These are phyloP conservation scores for Haematococcus lacustris DNA, from an alignment of 139 green algal species.

Conservation along the genomic window DNA sequence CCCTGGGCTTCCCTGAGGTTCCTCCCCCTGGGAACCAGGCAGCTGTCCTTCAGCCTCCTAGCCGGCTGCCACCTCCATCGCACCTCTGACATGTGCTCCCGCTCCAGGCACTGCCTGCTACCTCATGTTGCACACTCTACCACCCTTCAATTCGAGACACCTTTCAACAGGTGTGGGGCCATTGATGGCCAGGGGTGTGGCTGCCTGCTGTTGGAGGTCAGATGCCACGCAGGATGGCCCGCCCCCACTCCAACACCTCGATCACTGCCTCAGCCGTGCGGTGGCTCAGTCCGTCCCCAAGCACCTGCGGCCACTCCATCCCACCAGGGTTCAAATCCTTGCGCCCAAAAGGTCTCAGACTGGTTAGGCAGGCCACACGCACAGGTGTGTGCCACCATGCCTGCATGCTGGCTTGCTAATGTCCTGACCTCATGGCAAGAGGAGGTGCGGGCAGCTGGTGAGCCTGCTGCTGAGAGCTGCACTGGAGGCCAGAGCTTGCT, in stretches of 20 bases:
- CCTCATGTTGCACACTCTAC: no score
- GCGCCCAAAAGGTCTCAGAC: not conserved
- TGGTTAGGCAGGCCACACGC: not conserved
- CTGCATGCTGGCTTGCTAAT: not conserved
- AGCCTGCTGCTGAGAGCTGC: not conserved
- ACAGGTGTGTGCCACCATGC: not conserved
- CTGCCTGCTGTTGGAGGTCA: no score
- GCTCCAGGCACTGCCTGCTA: no score
- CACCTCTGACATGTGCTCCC: no score
- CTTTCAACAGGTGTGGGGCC: no score
- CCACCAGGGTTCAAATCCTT: no score
- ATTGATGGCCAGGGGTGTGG: no score
- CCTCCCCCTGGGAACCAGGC: no score
- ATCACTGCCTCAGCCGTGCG: not conserved
- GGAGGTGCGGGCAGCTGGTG: not conserved
- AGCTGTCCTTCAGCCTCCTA: no score
- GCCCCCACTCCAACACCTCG: not conserved
- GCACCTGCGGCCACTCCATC: not conserved
- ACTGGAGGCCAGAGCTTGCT: not conserved
- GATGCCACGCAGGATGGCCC: constrained; percentile 2
- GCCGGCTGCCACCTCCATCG: no score
- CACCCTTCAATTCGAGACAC: no score
- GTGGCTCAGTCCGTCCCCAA: constrained; percentile 6
- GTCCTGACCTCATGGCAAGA: not conserved
- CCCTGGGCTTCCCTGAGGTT: no score